Evolutionary conservation across 495 filamentous ascomycete species (phyloP), one percentile per base, ranked within the genome.

Genomic region (Daldinia loculata): DNA sequence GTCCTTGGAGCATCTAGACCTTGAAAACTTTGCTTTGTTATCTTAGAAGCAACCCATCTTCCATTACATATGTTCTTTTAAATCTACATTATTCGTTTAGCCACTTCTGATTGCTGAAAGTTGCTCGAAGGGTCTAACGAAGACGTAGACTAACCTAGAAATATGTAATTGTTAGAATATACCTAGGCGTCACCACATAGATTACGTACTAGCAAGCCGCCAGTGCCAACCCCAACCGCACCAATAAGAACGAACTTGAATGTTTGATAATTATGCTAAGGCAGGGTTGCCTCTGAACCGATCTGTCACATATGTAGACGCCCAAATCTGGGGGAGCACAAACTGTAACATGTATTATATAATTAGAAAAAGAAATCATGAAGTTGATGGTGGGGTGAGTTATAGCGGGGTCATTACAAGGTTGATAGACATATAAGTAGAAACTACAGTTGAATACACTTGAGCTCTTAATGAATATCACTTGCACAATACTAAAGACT

Each of bases 1-100:
- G 50, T 17, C 9, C 4, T 24, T 34, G 58, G 27, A 24, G 26
- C 57, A 48, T 66, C 68, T 62, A 56, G 57, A 71, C 43, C 34
- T 30, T 17, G 56, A 30, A 55, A 22, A 55, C 12, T 36, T 56
- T 27, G 24, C 43, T 48, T 63, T 57, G n/a, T 30, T 36, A 3
- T 38, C 27, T 48, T 17, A 32, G 29, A 50, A 14, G 19, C 63
- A 41, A 24, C 34, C 38, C 63, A 38, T 45, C 15, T 39, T 26
- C 8, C 22, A 17, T 17, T 48, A n/a, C n/a, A n/a, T n/a, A 5
- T 24, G 6, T 24, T 4, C 19, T 48, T 22, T 24, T 22, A 22
- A 48, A 24, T 24, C 43, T 24, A 19, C 19, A 24, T 22, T 48
- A 4, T 12, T 48, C 9, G 8, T 24, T 24, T 48, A 48, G 19